phyloP scores from a whole-genome alignment of 192 early-diverging fungal genomes.

The Cladochytrium replicatum region DNA sequence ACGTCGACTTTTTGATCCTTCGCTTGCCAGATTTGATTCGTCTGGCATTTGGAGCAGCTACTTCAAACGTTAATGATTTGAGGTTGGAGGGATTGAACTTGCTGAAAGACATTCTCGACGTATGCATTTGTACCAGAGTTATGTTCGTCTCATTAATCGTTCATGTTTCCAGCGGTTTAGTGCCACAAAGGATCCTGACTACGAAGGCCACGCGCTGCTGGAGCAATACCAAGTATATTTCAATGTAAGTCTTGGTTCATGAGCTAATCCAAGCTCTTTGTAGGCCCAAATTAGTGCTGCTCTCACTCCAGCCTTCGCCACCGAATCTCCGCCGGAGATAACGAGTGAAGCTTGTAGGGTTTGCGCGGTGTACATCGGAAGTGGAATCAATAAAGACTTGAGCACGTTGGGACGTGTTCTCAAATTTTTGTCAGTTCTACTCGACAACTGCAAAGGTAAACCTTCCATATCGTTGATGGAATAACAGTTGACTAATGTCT shows the following conservation, averaged over 20 bases:
- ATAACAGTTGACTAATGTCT: slow-evolving; percentile 22
- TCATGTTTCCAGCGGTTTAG: slow-evolving; percentile 41
- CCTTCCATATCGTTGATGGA: slow-evolving; percentile 33
- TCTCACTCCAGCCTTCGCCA: slow-evolving; percentile 72
- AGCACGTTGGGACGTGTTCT: slow-evolving; percentile 59
- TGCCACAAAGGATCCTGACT: slow-evolving; percentile 76
- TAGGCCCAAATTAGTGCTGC: slow-evolving; percentile 84
- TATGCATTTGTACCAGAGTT: too few species aligned
- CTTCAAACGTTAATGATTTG: slow-evolving; percentile 61
- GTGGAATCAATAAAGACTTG: slow-evolving; percentile 78
- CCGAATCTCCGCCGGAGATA: slow-evolving; percentile 65
- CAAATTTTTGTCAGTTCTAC: slow-evolving; percentile 54
- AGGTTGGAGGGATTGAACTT: slow-evolving; percentile 69
- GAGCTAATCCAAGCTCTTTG: slow-evolving; percentile 3
- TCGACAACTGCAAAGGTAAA: slow-evolving; percentile 64
- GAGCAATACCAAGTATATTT: slow-evolving; percentile 67
- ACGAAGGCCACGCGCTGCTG: slow-evolving; percentile 68
- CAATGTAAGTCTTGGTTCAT: background rate
- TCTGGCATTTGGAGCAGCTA: slow-evolving; percentile 81
- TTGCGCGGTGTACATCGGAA: slow-evolving; percentile 72
- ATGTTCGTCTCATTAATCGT: background rate
- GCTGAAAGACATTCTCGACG: slow-evolving; percentile 65
- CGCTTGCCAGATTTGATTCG: slow-evolving; percentile 78
- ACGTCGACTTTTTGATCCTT: slow-evolving; percentile 61
- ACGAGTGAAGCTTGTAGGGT: slow-evolving; percentile 67